phyloP scores from a whole-genome alignment of 2,329 filamentous ascomycete genomes.

The Hymenoscyphus fructigenus region DNA sequence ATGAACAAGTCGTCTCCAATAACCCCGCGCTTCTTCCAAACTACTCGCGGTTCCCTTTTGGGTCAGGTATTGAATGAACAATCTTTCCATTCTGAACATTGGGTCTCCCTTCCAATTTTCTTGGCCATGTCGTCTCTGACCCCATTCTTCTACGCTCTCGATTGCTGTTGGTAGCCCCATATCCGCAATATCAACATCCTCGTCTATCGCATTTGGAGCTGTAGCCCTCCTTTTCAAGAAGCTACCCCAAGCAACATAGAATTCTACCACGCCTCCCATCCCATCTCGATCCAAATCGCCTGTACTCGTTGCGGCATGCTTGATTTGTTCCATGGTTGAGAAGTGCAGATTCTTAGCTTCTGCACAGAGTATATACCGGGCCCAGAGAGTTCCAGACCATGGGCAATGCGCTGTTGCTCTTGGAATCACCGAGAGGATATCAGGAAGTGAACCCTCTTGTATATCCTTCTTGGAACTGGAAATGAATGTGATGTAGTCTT shows the following conservation, averaged over 20 bases:
- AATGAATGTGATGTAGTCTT: slow-evolving; percentile 58
- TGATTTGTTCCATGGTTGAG: slow-evolving; percentile 80
- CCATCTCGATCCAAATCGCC: slow-evolving; percentile 81
- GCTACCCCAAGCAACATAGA: slow-evolving; percentile 92
- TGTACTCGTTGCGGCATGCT: slow-evolving; percentile 86
- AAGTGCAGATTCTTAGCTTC: slow-evolving; percentile 78
- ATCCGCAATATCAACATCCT: slow-evolving; percentile 86
- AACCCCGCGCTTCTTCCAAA: slow-evolving; percentile 70
- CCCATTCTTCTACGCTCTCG: slow-evolving; percentile 77
- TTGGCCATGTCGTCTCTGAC: slow-evolving; percentile 70
- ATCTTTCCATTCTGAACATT: slow-evolving; percentile 82
- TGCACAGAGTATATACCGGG: slow-evolving; percentile 79
- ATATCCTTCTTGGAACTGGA: slow-evolving; percentile 24
- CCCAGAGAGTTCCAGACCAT: slow-evolving; percentile 90
- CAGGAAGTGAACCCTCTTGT: slow-evolving; percentile 42
- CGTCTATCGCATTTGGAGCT: slow-evolving; percentile 68
- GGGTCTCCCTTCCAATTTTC: slow-evolving; percentile 81
- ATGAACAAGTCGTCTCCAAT: slow-evolving; percentile 72
- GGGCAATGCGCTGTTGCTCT: slow-evolving; percentile 88
- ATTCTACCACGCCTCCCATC: slow-evolving; percentile 83
- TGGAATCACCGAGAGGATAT: slow-evolving; percentile 69
- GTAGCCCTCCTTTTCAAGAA: slow-evolving; percentile 87
- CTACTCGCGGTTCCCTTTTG: slow-evolving; percentile 63
- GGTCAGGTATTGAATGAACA: slow-evolving; percentile 87
- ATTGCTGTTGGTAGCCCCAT: slow-evolving; percentile 83